Evolutionary conservation across 345 rosid species (phyloP), one percentile per base, ranked within the genome.

Genomic region (Pistacia atlantica): DNA sequence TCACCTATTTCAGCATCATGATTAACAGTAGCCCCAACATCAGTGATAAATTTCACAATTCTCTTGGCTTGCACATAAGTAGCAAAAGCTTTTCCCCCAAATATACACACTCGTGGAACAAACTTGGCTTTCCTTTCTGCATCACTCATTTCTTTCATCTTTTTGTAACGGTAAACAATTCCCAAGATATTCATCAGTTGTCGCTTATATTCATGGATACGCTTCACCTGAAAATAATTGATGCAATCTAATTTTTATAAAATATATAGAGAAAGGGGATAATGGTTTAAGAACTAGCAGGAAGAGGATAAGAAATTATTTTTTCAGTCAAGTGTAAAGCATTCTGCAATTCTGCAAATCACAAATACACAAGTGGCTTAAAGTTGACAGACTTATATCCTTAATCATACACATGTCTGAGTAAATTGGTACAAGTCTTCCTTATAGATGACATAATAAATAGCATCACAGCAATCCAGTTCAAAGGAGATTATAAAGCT

Each of bases 11-110:
- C 95, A 60, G 89, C 84, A 82, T 89, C 97, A 83, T 84, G 84
- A 82, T 89, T 92, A 60, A 89, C 80, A 11, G 86, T 86, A 76
- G 92, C 80, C 33, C 88, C 97, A 72, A 89, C 95, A 77, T 92
- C 95, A 1, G 89, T 86, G 69, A 92, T 89, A 63, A 91, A 86
- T 80, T 89, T 91, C 76, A 90, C 91, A 75, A 92, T 92, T 80
- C 92, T 88, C 85, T 90, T 92, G 61, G 97, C 97, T 82, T 90
- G 95, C 18, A 92, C 88, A 71, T 89, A 90, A 16, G 97, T 90
- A 65, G 95, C 84, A 56, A 92, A 90, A 70, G 97, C 95, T 83
- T 92, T 90, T 31, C 97, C 95, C 31, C 95, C 97, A 75, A 90
- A 87, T 79, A 92, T 89, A 78, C 93, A 92, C 59, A 92, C 93